A percentile compares a stretch with the other conserved stretches of the same genome.
phyloP scores from a whole-genome alignment of 2,329 filamentous ascomycete species.

The Verticillium nonalfalfae region DNA sequence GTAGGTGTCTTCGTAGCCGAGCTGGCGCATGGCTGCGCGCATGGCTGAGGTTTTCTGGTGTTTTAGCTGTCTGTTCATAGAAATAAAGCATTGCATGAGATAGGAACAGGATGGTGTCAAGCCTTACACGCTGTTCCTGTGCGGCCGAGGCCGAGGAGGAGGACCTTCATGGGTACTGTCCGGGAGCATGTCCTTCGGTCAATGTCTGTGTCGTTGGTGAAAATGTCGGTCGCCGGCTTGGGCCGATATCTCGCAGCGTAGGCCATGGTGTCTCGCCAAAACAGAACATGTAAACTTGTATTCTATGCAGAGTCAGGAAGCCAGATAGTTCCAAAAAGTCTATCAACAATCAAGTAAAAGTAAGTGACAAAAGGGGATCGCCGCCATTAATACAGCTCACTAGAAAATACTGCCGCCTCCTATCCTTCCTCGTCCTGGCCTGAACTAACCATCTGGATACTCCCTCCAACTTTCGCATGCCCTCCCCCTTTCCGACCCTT shows the following conservation, averaged over 20 bases:
- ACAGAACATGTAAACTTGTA: too few relatives aligned
- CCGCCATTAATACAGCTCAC: background rate
- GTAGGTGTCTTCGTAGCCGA: conserved; percentile 29
- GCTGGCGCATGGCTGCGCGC: conserved; percentile 23
- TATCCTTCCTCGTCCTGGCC: background rate
- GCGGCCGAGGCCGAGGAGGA: conserved; percentile 62
- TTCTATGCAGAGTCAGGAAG: background rate
- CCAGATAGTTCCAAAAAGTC: too few relatives aligned
- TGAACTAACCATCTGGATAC: background rate
- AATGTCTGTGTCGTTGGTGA: conserved; percentile 62
- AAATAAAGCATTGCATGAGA: background rate
- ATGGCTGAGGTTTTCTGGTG: conserved; percentile 17
- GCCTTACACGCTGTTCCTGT: conserved; percentile 64
- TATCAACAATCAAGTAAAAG: background rate
- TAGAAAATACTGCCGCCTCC: background rate
- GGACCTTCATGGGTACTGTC: conserved; percentile 65
- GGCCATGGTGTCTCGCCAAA: conserved; percentile 1
- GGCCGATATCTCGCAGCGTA: background rate
- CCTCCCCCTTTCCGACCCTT: background rate
- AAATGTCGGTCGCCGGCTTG: conserved; percentile 50
- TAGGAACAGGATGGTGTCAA: background rate
- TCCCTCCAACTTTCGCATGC: background rate
- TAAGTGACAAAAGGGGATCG: background rate
- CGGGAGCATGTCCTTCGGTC: conserved; percentile 59
- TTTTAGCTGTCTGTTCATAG: too few relatives aligned